A percentile compares a stretch with the other conserved stretches of the same genome.
These are phyloP conservation scores for Fusarium humuli DNA, from an alignment of 2,329 filamentous ascomycete species.

Conservation along the genomic window DNA sequence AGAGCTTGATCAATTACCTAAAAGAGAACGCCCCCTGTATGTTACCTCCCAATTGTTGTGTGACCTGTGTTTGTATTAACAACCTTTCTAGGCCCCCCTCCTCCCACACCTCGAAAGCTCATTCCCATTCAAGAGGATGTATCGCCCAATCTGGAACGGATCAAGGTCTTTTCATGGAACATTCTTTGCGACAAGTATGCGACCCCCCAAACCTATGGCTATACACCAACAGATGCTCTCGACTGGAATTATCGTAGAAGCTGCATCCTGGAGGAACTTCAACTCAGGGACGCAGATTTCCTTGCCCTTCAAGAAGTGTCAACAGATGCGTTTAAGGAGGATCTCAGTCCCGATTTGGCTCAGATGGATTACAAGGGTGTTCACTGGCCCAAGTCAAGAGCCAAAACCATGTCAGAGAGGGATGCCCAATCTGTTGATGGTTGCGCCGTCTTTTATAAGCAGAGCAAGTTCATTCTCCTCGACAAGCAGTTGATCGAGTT, in stretches of 20 bases:
- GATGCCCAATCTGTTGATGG: slow-evolving; percentile 93
- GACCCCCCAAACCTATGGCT: slow-evolving; percentile 86
- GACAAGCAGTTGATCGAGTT: slow-evolving; percentile 97
- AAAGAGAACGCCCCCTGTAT: slow-evolving; percentile 87
- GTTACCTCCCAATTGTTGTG: slow-evolving; percentile 48
- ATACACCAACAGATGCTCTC: slow-evolving; percentile 84
- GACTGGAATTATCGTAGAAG: slow-evolving; percentile 88
- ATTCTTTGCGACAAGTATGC: slow-evolving; percentile 95
- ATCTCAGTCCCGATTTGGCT: slow-evolving; percentile 87
- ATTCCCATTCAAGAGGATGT: slow-evolving; percentile 80
- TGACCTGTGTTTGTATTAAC: slow-evolving; percentile 25
- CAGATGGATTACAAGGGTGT: slow-evolving; percentile 93
- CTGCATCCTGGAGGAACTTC: slow-evolving; percentile 85
- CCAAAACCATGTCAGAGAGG: slow-evolving; percentile 90
- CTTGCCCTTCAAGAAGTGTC: slow-evolving; percentile 95
- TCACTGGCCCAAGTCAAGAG: slow-evolving; percentile 89
- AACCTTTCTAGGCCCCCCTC: slow-evolving; percentile 72
- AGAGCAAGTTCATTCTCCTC: slow-evolving; percentile 90
- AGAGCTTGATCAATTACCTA: slow-evolving; percentile 83
- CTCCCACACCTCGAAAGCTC: slow-evolving; percentile 80
- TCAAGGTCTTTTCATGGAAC: slow-evolving; percentile 94
- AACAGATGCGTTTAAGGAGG: slow-evolving; percentile 89
- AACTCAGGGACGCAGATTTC: slow-evolving; percentile 84
- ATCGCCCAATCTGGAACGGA: slow-evolving; percentile 70
- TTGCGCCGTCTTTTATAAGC: slow-evolving; percentile 96